A percentile compares a stretch with the other conserved stretches of the same genome.
Conservation (phyloP, 192 early-diverging fungal species). For the Umbelopsis sp. region DNA sequence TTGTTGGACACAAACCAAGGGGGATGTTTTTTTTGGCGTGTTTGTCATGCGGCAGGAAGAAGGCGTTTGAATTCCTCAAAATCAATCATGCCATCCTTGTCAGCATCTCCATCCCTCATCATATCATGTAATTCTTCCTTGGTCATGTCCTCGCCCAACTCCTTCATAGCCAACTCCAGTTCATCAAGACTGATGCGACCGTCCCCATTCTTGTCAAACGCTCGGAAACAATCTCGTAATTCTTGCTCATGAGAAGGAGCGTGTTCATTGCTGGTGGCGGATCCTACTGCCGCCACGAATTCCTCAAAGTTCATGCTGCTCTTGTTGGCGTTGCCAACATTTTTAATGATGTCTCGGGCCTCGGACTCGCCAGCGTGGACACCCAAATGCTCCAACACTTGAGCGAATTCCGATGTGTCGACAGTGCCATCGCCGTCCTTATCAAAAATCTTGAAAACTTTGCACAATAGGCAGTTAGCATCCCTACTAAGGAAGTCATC, state of each 20-base stretch:
- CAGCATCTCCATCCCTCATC: conserved; percentile 39
- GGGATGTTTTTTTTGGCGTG: background rate
- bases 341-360: background rate
- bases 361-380: background rate
- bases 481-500: background rate
- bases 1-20: too few species aligned
- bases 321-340: background rate
- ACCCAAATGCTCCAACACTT: background rate
- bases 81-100: conserved; percentile 39
- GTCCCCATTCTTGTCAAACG: conserved; percentile 38
- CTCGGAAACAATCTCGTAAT: conserved; percentile 26
- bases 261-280: background rate
- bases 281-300: background rate
- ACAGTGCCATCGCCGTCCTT: conserved; percentile 1
- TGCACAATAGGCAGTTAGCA: background rate
- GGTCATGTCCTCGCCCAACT: conserved; percentile 28
- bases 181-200: conserved; percentile 32
- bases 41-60: conserved; percentile 19
- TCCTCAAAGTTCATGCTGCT: conserved; percentile 11
- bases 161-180: conserved; percentile 30
- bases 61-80: conserved; percentile 42
- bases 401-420: background rate
- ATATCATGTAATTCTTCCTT: conserved; percentile 32
- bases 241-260: conserved; percentile 15
- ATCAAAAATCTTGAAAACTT: conserved; percentile 17